Percentiles rank a stretch among this genome's conserved stretches.
phyloP scores from a whole-genome alignment of 2,329 filamentous ascomycete species.

The Ophiostoma australiae region DNA sequence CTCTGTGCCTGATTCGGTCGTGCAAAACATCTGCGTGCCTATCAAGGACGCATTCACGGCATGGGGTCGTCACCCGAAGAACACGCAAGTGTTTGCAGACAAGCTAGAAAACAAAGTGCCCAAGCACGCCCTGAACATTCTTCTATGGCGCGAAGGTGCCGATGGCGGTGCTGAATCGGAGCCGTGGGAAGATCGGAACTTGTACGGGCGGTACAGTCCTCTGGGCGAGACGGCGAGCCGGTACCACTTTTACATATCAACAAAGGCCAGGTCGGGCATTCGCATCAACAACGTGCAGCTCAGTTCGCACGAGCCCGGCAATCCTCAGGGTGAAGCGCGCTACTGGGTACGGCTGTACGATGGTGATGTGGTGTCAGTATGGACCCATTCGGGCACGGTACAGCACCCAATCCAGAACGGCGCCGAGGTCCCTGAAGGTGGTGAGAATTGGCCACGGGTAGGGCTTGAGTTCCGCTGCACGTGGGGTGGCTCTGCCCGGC shows the following conservation, averaged over 20 bases:
- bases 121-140: slow-evolving; percentile 73
- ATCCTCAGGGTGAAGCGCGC: slow-evolving; percentile 50
- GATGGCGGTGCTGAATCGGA: slow-evolving; percentile 61
- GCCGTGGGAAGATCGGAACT: slow-evolving; percentile 48
- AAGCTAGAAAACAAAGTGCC: slow-evolving; percentile 66
- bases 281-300: slow-evolving; percentile 69
- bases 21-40: slow-evolving; percentile 57
- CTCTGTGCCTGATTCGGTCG: slow-evolving; percentile 60
- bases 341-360: slow-evolving; percentile 67
- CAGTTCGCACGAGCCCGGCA: slow-evolving; percentile 50
- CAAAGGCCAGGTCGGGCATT: slow-evolving; percentile 72
- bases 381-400: slow-evolving; percentile 41
- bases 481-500: slow-evolving; percentile 51
- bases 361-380: slow-evolving; percentile 73
- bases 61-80: slow-evolving; percentile 69
- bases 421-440: slow-evolving; percentile 29
- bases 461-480: slow-evolving; percentile 50
- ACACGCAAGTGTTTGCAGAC: slow-evolving; percentile 62
- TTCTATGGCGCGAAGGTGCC: slow-evolving; percentile 66
- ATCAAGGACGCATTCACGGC: slow-evolving; percentile 64
- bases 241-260: slow-evolving; percentile 69
- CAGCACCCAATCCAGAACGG: neutral
- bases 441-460: slow-evolving; percentile 31
- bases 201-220: slow-evolving; percentile 49
- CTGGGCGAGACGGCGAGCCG: slow-evolving; percentile 43